Percentiles rank a stretch among this genome's conserved stretches.
phyloP scores from a whole-genome alignment of 2,329 filamentous ascomycete species.

The Stenocarpella maydis region DNA sequence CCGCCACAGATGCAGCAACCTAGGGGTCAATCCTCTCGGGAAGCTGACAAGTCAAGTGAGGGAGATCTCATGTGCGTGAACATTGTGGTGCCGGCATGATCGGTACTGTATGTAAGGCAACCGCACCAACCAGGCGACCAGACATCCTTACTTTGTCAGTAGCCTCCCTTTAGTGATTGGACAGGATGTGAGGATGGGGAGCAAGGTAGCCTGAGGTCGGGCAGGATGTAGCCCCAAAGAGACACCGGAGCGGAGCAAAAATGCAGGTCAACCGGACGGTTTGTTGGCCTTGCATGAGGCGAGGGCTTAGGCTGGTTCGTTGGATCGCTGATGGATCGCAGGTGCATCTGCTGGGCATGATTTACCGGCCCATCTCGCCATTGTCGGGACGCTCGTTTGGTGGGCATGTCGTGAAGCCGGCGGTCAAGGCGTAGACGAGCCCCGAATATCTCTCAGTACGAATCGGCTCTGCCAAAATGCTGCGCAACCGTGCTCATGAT shows the following conservation, averaged over 20 bases:
- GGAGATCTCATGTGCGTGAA: constrained; percentile 30
- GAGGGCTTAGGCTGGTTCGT: constrained; percentile 31
- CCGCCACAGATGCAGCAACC: background rate
- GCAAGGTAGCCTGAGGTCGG: constrained; percentile 11
- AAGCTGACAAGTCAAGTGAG: constrained; percentile 32
- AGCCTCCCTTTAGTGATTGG: constrained; percentile 30
- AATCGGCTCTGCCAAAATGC: background rate
- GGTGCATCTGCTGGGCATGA: constrained; percentile 18
- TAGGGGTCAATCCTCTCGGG: background rate
- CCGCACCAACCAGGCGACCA: constrained; percentile 21
- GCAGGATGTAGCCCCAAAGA: constrained; percentile 20
- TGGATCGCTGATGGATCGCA: constrained; percentile 27
- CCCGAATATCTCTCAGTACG: constrained; percentile 14
- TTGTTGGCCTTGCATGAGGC: constrained; percentile 30
- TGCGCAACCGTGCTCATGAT: background rate
- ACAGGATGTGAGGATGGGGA: constrained; percentile 17
- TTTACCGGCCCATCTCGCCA: constrained; percentile 14
- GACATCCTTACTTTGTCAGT: constrained; percentile 13
- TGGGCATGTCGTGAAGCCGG: background rate
- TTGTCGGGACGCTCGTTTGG: background rate
- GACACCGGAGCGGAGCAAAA: constrained; percentile 22
- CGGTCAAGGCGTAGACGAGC: background rate
- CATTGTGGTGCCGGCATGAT: constrained; percentile 23
- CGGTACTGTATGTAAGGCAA: constrained; percentile 25
- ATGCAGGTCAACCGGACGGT: constrained; percentile 27